These are phyloP conservation scores for Pichia sp. DNA, from an alignment of 1,139 yeast genomes.

Conservation along the genomic window DNA sequence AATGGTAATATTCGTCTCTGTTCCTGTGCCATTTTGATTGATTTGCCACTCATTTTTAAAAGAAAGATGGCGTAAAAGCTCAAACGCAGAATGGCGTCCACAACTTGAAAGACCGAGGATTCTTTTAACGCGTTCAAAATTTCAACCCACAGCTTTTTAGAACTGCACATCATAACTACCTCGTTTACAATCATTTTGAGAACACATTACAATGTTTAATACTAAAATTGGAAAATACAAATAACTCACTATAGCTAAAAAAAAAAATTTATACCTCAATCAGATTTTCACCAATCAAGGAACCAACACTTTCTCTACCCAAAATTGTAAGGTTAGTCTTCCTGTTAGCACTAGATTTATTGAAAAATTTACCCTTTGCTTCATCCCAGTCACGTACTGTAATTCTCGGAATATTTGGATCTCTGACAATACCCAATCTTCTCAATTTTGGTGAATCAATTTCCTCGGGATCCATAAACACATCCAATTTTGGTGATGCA, in stretches of 20 bases:
- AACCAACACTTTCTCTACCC: slow-evolving; percentile 20
- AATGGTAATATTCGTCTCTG: slow-evolving; percentile 34
- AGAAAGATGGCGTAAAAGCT: background rate
- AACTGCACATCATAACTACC: no score
- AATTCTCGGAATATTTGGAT: slow-evolving; percentile 35
- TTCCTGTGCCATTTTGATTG: background rate
- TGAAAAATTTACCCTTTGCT: slow-evolving; percentile 23
- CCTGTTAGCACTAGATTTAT: slow-evolving; percentile 13
- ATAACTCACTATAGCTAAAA: background rate
- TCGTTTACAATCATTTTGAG: no score
- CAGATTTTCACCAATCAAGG: slow-evolving; percentile 2
- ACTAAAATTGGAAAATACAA: no score
- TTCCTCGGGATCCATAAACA: slow-evolving; percentile 24
- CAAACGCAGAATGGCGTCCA: no score
- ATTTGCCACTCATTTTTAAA: background rate
- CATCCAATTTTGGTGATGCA: slow-evolving; percentile 11
- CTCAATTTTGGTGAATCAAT: slow-evolving; percentile 35
- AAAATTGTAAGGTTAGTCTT: slow-evolving; percentile 10
- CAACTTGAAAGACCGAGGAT: no score
- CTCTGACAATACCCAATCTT: slow-evolving; percentile 28
- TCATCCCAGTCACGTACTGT: slow-evolving; percentile 21
- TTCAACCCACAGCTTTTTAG: no score
- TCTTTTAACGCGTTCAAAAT: no score
- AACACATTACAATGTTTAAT: no score
- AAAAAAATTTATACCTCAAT: background rate